Conservation (phyloP, 2,329 filamentous ascomycete genomes). For the Colletotrichum zoysiae region DNA sequence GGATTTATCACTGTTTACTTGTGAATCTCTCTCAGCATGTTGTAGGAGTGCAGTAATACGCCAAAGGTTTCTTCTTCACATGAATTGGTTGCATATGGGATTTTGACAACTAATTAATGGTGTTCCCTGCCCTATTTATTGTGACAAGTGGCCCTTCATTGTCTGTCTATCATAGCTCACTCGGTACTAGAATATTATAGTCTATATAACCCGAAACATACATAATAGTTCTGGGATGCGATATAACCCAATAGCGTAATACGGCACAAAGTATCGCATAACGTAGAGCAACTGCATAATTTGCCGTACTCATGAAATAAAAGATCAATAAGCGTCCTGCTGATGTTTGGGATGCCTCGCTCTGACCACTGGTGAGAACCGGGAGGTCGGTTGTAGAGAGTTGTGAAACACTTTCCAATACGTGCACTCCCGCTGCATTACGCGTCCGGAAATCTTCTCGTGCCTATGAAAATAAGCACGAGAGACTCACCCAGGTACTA, state of each 20-base stretch:
- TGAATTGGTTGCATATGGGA: background rate
- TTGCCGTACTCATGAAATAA: too few species aligned
- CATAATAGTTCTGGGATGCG: too few species aligned
- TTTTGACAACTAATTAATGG: background rate
- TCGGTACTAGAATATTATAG: too few species aligned
- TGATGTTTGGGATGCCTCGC: background rate
- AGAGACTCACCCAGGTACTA: background rate
- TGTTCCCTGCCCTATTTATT: background rate
- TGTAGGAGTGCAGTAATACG: too few species aligned
- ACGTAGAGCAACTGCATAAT: background rate
- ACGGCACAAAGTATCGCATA: too few species aligned
- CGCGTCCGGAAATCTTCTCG: background rate
- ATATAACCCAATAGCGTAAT: too few species aligned
- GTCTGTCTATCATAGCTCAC: too few species aligned
- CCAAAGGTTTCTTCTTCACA: background rate
- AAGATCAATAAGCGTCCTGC: too few species aligned
- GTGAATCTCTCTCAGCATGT: too few species aligned
- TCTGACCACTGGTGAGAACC: background rate
- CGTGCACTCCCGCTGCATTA: background rate
- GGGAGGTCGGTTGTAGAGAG: background rate
- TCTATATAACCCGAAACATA: background rate
- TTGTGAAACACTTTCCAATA: slow-evolving; percentile 14
- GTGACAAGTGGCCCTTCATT: too few species aligned
- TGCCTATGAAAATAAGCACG: background rate
- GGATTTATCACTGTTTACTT: too few species aligned